Evolutionary conservation across 257 asterid genomes (phyloP), one percentile per base, ranked within the genome.

Genomic region (Rehmannia glutinosa): DNA sequence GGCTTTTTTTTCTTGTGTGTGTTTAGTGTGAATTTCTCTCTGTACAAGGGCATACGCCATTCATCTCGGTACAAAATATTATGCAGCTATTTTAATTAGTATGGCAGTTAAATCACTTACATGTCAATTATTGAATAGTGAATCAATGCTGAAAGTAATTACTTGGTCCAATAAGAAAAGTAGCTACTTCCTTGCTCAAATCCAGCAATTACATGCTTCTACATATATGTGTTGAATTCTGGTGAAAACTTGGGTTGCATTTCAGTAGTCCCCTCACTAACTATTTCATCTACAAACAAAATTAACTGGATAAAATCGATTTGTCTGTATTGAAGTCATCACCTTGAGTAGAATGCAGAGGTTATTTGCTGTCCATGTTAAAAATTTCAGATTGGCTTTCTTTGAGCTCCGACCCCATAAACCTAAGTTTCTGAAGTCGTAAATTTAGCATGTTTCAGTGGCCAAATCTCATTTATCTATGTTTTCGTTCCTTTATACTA

Each of bases 401-500:
- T 66, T 70, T 70, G 41, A 21, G 12, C 33, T 30, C 6, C 38
- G 7, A 30, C 51, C 27, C 39, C 11, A 33, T 4, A 21, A 24
- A n/a, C 46, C 46, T 52, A 33, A 75, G 58, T 61, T 54, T 25
- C 27, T 45, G 41, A 60, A 64, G 19, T 16, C 15, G 17, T 45
- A 12, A 39, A 36, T 16, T 21, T 5, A 41, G 55, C 51, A 53
- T 69, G 21, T 57, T 16, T n/a, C 42, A 5, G 43, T 5, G 28
- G 23, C 24, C 43, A 50, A 17, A 50, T 55, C 77, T 77, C 58
- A 73, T 43, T 55, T 53, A 25, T 16, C 42, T 55, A 53, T 62
- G 33, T 58, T 39, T 39, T 9, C 12, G 30, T 47, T 75, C 54
- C 52, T 56, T 58, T 71, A 50, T 66, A 1, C 45, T 64, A 65